Base-by-base conservation (phyloP, 345 rosid species). In the Populus euphratica region DNA sequence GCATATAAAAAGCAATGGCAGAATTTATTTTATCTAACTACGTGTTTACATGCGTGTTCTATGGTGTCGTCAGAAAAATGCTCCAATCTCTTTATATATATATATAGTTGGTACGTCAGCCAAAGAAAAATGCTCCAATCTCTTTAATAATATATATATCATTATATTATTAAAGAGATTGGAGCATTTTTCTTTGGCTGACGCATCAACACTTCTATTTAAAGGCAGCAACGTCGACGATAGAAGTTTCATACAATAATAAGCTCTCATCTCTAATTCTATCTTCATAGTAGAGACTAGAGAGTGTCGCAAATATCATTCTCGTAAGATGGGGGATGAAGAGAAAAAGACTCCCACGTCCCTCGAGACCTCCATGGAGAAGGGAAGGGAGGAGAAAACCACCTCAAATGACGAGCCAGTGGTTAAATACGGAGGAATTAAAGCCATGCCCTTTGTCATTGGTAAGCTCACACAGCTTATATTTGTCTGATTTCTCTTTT, bases 401-500 rank as follows among this genome's bases (percentile, higher is more conserved):
- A 8, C 5, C 14, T 9, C 56, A 14, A 31, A 66, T 0, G 77
- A 67, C 5, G 73, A 73, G 25, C 73, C 78, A 12, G 68, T 17
- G 33, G 1, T 67, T 27, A 80, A 76, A 54, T 76, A 80, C 27
- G 73, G 83, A 66, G 83, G 83, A 36, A 54, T 72, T 9, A 71
- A 67, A 66, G 79, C 80, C 70, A 80, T 76, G 83, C 83, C 83
- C 33, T 76, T 70, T 33, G 73, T 80, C 33, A 72, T 76, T 25
- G 83, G 83, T 72, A 20, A 6, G 73, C 5, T 16, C 27, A 20
- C 6, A 0, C 17, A 10, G 47, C 47, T 43, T 43, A 6, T 38
- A 0, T 38, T 38, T 38, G 39, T 38, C 8, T 38, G 4, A 10
- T 13, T 11, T 2, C 12, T 43, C 3, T 43, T 8, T 43, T 11